phyloP scores from a whole-genome alignment of 495 filamentous ascomycete species.

The Entonaema liquescens region DNA sequence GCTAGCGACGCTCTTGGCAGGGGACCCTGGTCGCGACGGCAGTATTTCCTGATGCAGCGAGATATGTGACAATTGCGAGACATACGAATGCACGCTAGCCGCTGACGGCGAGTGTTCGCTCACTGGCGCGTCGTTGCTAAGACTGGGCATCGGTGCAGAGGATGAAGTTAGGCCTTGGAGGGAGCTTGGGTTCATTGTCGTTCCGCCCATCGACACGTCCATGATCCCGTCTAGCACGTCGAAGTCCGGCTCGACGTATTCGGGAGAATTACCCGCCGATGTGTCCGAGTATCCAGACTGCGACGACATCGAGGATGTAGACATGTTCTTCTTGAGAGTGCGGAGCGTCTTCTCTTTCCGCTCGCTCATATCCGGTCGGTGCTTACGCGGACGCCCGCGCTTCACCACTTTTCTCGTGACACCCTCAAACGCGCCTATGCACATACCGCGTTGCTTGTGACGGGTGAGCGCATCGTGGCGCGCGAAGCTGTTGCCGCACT shows the following conservation, averaged over 20 bases:
- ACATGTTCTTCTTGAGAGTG: slow-evolving; percentile 61
- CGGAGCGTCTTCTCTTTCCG: slow-evolving; percentile 70
- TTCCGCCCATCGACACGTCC: slow-evolving; percentile 53
- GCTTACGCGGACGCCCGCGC: slow-evolving; percentile 59
- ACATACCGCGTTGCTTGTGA: slow-evolving; percentile 94
- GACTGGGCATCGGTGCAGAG: slow-evolving; percentile 52
- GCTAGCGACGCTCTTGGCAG: slow-evolving; percentile 54
- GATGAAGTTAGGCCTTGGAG: slow-evolving; percentile 47
- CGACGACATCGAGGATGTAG: slow-evolving; percentile 56
- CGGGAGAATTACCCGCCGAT: slow-evolving; percentile 57
- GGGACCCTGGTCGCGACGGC: slow-evolving; percentile 53
- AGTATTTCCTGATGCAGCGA: slow-evolving; percentile 43
- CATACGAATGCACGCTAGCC: slow-evolving; percentile 51
- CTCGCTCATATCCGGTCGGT: slow-evolving; percentile 64
- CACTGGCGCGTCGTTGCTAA: slow-evolving; percentile 38
- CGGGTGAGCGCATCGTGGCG: slow-evolving; percentile 93
- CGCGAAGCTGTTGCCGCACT: slow-evolving; percentile 90
- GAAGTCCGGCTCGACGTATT: slow-evolving; percentile 48
- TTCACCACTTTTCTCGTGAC: slow-evolving; percentile 69
- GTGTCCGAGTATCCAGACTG: slow-evolving; percentile 60
- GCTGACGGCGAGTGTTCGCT: slow-evolving; percentile 50
- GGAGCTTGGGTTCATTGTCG: slow-evolving; percentile 51
- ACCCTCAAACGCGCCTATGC: slow-evolving; percentile 88
- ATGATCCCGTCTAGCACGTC: slow-evolving; percentile 59
- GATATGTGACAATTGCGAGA: slow-evolving; percentile 50